Evolutionary conservation across 805 yeast species (phyloP).

Genomic region (Saccharomyces paradoxus): DNA sequence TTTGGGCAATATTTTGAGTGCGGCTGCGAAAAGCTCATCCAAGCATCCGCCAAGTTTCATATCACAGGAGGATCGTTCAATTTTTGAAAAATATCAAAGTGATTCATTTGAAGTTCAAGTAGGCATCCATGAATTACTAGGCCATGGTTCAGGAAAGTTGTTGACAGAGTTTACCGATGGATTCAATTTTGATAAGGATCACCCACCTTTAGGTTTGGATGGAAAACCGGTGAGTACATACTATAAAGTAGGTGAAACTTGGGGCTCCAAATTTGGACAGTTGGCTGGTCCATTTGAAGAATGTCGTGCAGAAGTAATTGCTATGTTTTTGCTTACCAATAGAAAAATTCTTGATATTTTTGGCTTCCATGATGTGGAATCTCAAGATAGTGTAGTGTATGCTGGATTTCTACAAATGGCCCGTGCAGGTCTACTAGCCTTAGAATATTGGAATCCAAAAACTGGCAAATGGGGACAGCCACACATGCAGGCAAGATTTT

Average conservation of each 20-base stretch:
- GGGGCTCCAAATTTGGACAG: constrained; percentile 82
- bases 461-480: constrained; percentile 88
- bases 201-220: constrained; percentile 55
- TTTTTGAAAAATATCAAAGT: constrained; percentile 62
- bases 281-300: constrained; percentile 85
- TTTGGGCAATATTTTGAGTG: constrained; percentile 73
- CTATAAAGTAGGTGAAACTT: constrained; percentile 76
- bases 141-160: constrained; percentile 87
- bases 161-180: constrained; percentile 53
- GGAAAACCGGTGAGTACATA: constrained; percentile 57
- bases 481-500: constrained; percentile 88
- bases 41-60: constrained; percentile 66
- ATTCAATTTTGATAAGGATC: constrained; percentile 61
- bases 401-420: constrained; percentile 76
- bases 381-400: constrained; percentile 55
- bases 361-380: constrained; percentile 50
- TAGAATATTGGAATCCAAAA: constrained; percentile 82
- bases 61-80: constrained; percentile 40
- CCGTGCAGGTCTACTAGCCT: constrained; percentile 74
- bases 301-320: constrained; percentile 88
- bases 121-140: constrained; percentile 84
- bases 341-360: constrained; percentile 61
- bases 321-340: constrained; percentile 69
- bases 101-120: constrained; percentile 90
- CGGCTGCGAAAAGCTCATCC: constrained; percentile 45